Conservation (phyloP, 2,329 filamentous ascomycete genomes). For the Aspergillus bombycis region DNA sequence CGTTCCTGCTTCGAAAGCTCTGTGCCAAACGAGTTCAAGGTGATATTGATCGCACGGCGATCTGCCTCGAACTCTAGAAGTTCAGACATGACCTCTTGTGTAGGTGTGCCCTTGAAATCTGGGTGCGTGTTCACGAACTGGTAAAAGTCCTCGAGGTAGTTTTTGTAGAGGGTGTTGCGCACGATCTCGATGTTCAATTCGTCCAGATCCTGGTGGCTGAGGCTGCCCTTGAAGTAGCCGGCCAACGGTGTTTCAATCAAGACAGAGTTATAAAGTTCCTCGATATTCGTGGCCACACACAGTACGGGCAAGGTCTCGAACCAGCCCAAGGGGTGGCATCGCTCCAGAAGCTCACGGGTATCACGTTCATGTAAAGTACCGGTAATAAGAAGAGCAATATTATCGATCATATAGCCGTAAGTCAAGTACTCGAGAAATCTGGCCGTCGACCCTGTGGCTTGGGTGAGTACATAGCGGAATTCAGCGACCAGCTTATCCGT, state of each 20-base stretch:
- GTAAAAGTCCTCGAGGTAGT: slow-evolving; percentile 98
- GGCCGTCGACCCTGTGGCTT: slow-evolving; percentile 85
- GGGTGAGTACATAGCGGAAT: slow-evolving; percentile 93
- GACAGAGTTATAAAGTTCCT: slow-evolving; percentile 98
- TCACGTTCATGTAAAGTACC: slow-evolving; percentile 97
- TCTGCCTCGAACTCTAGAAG: slow-evolving; percentile 97
- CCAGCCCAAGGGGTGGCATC: slow-evolving; percentile 96
- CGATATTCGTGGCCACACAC: slow-evolving; percentile 96
- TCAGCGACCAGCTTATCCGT: slow-evolving; percentile 98
- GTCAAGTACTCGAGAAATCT: slow-evolving; percentile 98
- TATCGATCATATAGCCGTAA: slow-evolving; percentile 99
- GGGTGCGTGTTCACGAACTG: slow-evolving; percentile 88
- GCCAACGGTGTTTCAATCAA: slow-evolving; percentile 95
- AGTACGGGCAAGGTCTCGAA: slow-evolving; percentile 99
- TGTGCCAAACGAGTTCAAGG: slow-evolving; percentile 96
- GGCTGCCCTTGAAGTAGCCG: slow-evolving; percentile 94
- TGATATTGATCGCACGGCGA: slow-evolving; percentile 96
- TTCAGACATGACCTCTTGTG: slow-evolving; percentile 92
- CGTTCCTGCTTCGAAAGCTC: slow-evolving; percentile 91
- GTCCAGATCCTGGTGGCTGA: slow-evolving; percentile 95
- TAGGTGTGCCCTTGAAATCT: slow-evolving; percentile 85
- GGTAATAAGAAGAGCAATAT: slow-evolving; percentile 95
- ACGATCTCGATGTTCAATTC: slow-evolving; percentile 99
- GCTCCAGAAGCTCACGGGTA: slow-evolving; percentile 89
- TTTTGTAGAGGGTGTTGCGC: slow-evolving; percentile 98